Evolutionary conservation across 345 rosid genomes (phyloP).

Genomic region (Salix dunnii): DNA sequence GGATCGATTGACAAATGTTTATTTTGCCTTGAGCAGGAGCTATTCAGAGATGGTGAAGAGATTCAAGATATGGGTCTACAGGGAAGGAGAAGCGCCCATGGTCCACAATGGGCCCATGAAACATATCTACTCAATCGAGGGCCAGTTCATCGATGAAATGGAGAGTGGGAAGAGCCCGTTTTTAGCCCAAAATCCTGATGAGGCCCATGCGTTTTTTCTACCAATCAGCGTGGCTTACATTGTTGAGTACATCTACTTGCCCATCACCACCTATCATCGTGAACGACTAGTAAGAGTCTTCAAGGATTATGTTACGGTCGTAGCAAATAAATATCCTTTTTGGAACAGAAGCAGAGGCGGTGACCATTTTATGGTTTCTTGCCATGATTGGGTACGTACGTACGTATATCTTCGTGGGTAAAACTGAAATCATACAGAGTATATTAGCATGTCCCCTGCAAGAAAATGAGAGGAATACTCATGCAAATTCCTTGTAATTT

Average conservation of each 20-base stretch:
- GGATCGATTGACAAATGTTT: background rate
- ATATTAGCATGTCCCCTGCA: no score
- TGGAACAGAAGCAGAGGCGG: conserved; percentile 63
- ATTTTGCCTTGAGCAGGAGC: conserved; percentile 22
- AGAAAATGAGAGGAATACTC: background rate
- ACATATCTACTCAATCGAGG: conserved; percentile 44
- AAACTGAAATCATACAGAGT: no score
- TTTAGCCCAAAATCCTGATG: conserved; percentile 34
- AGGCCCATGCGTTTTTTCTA: conserved; percentile 46
- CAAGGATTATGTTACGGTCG: conserved; percentile 36
- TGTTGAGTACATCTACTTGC: conserved; percentile 27
- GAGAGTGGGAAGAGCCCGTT: conserved; percentile 31
- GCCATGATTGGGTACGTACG: conserved; percentile 63
- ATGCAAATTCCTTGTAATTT: background rate
- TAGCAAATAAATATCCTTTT: conserved; percentile 45
- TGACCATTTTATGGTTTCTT: conserved; percentile 58
- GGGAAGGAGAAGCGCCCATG: conserved; percentile 47
- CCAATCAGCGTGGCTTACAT: conserved; percentile 42
- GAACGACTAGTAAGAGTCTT: conserved; percentile 17
- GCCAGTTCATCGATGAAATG: conserved; percentile 53
- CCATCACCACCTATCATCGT: conserved; percentile 28
- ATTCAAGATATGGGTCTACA: conserved; percentile 51
- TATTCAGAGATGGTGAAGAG: conserved; percentile 51
- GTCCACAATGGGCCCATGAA: conserved; percentile 43
- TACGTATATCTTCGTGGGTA: background rate